Base-by-base conservation (phyloP, 345 rosid genomes). In the Excoecaria cochinchinensis region DNA sequence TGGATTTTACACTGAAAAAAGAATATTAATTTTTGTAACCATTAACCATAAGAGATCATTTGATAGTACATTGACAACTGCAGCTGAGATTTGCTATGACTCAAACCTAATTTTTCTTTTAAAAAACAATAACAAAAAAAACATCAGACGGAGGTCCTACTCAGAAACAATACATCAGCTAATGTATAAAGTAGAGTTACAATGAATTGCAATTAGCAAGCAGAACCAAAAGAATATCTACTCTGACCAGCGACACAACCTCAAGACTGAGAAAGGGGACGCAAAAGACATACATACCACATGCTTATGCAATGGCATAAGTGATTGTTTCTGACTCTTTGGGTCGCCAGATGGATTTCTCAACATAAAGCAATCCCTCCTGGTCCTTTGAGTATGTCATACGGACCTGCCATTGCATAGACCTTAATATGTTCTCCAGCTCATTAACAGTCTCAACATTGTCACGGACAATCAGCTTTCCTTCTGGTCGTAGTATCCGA, bases 261-360 rank as follows among this genome's bases (percentile, higher is more conserved):
- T 76, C 71, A 17, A 52, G 48, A 76, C 39, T 65, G 75, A 52
- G 73, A 52, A 69, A 21, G 52, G 21, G 66, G 56, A 52, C 0
- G 19, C 31, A 21, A 58, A 58, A 16, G 58, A 21, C 52, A 51
- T 52, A 65, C 12, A 51, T 44, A 52, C 14, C 25, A 31, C 31
- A 51, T 38, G 77, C 59, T 87, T 76, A 90, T 19, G 84, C 89
- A 71, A 89, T 80, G 19, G 97, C 94, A 16, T 90, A 91, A 39
- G 79, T 66, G 79, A 92, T 38, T 2, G 84, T 86, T 84, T 91
- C 95, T 7, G 48, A 80, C 76, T 93, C 89, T 36, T 52, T 76
- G 14, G 99, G 98, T 40, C 97, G 89, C 98, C 99, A 96, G 67
- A 73, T 66, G 68, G 98, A 87, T 76, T 96, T 96, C 73, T 89